Percentiles rank a stretch among this genome's conserved stretches.
These are phyloP conservation scores for Brassica incana DNA, from an alignment of 345 rosid species.

Conservation along the genomic window DNA sequence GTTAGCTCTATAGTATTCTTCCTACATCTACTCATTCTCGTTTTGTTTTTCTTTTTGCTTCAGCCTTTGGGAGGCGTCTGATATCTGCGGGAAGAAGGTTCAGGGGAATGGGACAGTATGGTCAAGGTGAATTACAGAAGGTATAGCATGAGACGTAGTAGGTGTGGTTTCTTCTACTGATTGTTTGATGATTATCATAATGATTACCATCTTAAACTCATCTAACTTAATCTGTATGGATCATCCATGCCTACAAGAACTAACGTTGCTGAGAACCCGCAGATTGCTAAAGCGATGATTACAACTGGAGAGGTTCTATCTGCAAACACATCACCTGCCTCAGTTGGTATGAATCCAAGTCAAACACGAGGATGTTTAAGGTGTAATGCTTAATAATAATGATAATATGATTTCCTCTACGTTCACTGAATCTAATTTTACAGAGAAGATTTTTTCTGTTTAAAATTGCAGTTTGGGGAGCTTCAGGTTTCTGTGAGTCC, in stretches of 20 bases:
- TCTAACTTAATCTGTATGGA: no score
- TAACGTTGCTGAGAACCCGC: constrained; percentile 20
- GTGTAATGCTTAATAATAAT: constrained; percentile 47
- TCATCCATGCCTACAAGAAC: background rate
- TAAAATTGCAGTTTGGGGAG: constrained; percentile 73
- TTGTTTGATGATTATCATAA: background rate
- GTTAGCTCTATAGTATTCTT: constrained; percentile 24
- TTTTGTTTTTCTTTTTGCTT: constrained; percentile 36
- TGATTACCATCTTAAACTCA: no score
- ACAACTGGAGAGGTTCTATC: constrained; percentile 61
- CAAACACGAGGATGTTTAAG: constrained; percentile 67
- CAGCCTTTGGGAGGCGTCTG: constrained; percentile 86
- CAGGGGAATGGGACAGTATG: constrained; percentile 88
- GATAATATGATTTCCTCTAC: background rate
- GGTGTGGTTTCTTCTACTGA: constrained; percentile 23
- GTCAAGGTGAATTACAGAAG: constrained; percentile 88
- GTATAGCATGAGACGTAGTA: constrained; percentile 40
- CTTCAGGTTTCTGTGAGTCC: constrained; percentile 83
- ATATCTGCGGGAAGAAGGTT: constrained; percentile 82
- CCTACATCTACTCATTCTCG: constrained; percentile 22
- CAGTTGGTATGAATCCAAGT: constrained; percentile 43
- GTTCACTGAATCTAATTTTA: background rate
- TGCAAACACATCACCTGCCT: constrained; percentile 45
- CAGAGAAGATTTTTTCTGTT: background rate
- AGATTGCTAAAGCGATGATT: constrained; percentile 87